phyloP scores from a whole-genome alignment of 805 yeast species.

The Priceomyces medius region DNA sequence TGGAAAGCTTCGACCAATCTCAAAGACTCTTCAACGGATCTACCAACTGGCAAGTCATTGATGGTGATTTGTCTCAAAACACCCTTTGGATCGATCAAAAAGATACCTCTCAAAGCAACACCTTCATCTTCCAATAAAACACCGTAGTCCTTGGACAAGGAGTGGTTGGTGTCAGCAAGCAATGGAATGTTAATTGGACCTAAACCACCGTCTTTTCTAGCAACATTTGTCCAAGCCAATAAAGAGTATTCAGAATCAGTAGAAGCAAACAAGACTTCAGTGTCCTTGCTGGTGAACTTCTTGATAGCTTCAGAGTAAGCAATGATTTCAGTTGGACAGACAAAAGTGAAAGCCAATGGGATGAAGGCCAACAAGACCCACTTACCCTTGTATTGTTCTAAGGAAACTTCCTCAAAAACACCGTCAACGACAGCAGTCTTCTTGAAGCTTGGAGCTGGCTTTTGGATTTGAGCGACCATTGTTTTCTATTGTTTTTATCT shows the following conservation, averaged over 20 bases:
- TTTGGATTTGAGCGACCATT: constrained; percentile 90
- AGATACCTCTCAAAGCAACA: constrained; percentile 96
- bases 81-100: constrained; percentile 96
- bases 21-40: constrained; percentile 96
- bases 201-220: constrained; percentile 97
- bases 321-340: constrained; percentile 98
- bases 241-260: constrained; percentile 98
- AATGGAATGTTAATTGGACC: constrained; percentile 95
- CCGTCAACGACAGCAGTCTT: constrained; percentile 98
- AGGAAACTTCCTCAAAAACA: constrained; percentile 88
- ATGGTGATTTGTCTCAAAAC: constrained; percentile 92
- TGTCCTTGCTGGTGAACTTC: constrained; percentile 83
- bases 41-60: constrained; percentile 99
- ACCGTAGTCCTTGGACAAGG: constrained; percentile 94
- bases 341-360: constrained; percentile 99
- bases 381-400: constrained; percentile 95
- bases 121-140: constrained; percentile 96
- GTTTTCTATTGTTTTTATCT: constrained; percentile 5
- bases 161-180: constrained; percentile 95
- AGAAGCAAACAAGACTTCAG: constrained; percentile 91
- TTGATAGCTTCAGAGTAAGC: constrained; percentile 96
- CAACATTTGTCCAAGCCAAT: constrained; percentile 97
- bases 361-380: constrained; percentile 97
- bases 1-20: constrained; percentile 99
- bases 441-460: constrained; percentile 94